Conservation (phyloP, 352 stramenopile species). For the Phytophthora cactorum region DNA sequence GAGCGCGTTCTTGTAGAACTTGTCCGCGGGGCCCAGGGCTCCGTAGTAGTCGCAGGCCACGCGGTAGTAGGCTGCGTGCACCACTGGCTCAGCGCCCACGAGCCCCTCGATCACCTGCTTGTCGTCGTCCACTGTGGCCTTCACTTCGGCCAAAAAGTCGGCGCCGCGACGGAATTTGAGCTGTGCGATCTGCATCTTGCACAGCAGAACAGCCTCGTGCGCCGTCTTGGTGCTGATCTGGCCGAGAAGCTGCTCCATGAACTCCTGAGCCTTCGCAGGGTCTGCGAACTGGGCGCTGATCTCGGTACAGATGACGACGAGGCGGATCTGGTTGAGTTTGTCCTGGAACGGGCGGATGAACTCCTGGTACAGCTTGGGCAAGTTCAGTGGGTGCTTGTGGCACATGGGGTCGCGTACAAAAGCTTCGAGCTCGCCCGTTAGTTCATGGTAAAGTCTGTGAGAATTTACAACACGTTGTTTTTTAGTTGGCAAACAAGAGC, state of each 20-base stretch:
- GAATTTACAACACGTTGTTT: conserved; percentile 3
- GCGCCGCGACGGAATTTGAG: conserved; percentile 72
- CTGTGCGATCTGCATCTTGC: conserved; percentile 78
- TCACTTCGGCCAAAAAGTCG: conserved; percentile 64
- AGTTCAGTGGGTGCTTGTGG: conserved; percentile 62
- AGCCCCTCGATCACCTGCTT: conserved; percentile 82
- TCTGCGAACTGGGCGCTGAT: conserved; percentile 84
- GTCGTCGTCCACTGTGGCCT: conserved; percentile 74
- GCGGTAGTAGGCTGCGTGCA: conserved; percentile 94
- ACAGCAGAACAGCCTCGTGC: conserved; percentile 74
- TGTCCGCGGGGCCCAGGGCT: conserved; percentile 90
- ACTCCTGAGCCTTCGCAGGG: conserved; percentile 68
- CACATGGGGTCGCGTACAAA: conserved; percentile 90
- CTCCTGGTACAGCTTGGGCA: conserved; percentile 90
- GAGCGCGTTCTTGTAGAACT: conserved; percentile 97
- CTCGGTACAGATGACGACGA: conserved; percentile 92
- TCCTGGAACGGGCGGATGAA: conserved; percentile 95
- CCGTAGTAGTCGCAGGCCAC: conserved; percentile 94
- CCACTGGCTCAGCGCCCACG: conserved; percentile 88
- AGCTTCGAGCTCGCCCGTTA: conserved; percentile 92
- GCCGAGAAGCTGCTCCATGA: conserved; percentile 68
- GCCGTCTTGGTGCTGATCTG: conserved; percentile 69
- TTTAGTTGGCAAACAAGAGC: neutral
- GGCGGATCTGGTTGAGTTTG: conserved; percentile 96
- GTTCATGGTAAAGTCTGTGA: conserved; percentile 97